phyloP scores from a whole-genome alignment of 2,329 filamentous ascomycete genomes.

The Lojkania enalia region DNA sequence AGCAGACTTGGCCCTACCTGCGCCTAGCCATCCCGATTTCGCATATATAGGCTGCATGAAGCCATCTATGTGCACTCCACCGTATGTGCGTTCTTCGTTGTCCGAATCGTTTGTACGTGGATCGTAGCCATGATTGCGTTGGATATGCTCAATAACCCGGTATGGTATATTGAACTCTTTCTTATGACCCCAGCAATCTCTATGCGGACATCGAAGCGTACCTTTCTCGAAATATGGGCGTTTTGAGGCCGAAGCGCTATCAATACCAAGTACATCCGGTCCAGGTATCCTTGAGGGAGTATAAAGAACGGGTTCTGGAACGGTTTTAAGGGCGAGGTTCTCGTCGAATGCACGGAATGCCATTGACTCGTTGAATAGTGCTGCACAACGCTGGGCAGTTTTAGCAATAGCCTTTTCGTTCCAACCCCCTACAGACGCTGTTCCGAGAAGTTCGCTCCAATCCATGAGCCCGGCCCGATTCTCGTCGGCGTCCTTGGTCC shows the following conservation, averaged over 20 bases:
- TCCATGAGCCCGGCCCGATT: slow-evolving; percentile 53
- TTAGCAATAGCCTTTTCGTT: slow-evolving; percentile 65
- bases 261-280: slow-evolving; percentile 7
- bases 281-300: slow-evolving; percentile 34
- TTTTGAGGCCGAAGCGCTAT: slow-evolving; percentile 10
- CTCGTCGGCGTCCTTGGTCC: not conserved
- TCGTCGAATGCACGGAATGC: slow-evolving; percentile 61
- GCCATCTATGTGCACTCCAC: slow-evolving; percentile 69
- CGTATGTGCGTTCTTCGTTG: slow-evolving; percentile 54
- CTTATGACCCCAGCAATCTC: slow-evolving; percentile 30
- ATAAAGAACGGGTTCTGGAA: slow-evolving; percentile 39
- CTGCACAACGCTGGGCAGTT: slow-evolving; percentile 72
- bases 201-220: slow-evolving; percentile 38
- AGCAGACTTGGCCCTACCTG: slow-evolving; percentile 23
- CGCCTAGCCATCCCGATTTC: slow-evolving; percentile 34
- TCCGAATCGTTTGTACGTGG: slow-evolving; percentile 48
- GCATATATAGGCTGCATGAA: slow-evolving; percentile 61
- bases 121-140: slow-evolving; percentile 49
- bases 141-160: slow-evolving; percentile 51
- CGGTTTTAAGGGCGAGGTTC: slow-evolving; percentile 26
- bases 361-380: slow-evolving; percentile 75
- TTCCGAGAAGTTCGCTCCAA: slow-evolving; percentile 83
- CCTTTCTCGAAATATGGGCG: slow-evolving; percentile 34
- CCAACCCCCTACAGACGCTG: slow-evolving; percentile 76
- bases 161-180: slow-evolving; percentile 30